Base-by-base conservation (phyloP, 2,329 filamentous ascomycete genomes). In the Apiospora kogelbergensis region DNA sequence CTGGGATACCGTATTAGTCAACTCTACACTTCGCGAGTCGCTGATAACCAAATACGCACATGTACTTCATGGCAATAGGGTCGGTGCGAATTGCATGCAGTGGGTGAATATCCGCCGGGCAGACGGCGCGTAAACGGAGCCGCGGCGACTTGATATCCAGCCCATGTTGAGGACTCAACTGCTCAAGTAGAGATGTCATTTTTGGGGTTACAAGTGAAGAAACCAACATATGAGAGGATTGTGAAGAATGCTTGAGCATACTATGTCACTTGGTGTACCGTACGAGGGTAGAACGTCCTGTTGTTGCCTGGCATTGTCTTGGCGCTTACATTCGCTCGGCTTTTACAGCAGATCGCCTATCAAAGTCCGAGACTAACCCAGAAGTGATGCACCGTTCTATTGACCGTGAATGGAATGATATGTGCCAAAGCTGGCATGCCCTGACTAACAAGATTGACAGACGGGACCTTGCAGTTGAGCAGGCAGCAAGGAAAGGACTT, bases 71-170 rank as follows among this genome's bases (percentile, higher is more conserved):
- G 45, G 45, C 48, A 15, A 26, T 22, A 7, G 66, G 48, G 33
- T 63, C 40, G 3, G 24, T 33, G 15, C 66, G 45, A 26, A 67
- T 63, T 15, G 3, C 37, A 53, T 67, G 66, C 11, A 67, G 33
- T 45, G 89, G 84, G 67, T 85, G 79, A 67, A 72, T 78, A 53
- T 84, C 80, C 24, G 80, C 79, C 66, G 82, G 78, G 26, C 74
- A 72, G 68, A 78, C 76, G 17, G 78, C 72, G 70, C 80, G 76
- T 63, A 82, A 76, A 44, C 78, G 74, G 33, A 71, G 26, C 68
- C 70, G 57, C 6, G 67, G 6, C 15, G 67, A 24, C 10, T 66
- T 4, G 20, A 66, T 60, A 6, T 60, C 53, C 30, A 60, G 7
- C 1, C 17, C 53, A 37, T 60, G 53, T 37, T 60, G 53, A n/a